Evolutionary conservation across 495 filamentous ascomycete species (phyloP), one percentile per base, ranked within the genome.

Genomic region (Cryomyces antarcticus): DNA sequence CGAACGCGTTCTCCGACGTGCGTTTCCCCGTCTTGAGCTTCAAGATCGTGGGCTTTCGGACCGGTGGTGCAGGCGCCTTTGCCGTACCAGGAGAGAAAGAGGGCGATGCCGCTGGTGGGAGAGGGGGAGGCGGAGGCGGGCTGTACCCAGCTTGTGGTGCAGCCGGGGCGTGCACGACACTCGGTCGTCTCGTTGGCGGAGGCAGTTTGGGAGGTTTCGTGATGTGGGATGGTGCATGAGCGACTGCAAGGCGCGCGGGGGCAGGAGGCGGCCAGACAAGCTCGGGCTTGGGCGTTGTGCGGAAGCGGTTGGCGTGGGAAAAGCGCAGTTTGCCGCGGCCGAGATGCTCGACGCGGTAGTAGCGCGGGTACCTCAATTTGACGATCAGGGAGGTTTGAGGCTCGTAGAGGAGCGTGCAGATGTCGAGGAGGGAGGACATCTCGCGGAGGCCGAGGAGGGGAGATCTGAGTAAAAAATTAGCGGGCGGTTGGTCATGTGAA

Each of bases 341-440:
- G 24, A 71, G 42, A 44, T 86, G 67, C 41, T 68, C 59, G 39
- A 71, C 75, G 38, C 59, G 70, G 74, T 80, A 92, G 58, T 73
- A 77, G 7, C 71, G 72, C 29, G 84, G 85, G 41, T 75, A 75
- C 43, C 71, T 71, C 43, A 95, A 51, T 2, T 59, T 66, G 10
- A 92, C 58, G 28, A 71, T 55, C 35, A 81, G 64, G 4, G 71
- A 73, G 17, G 71, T 69, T 3, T 75, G 64, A 0, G 77, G 63
- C 9, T 78, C 72, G 47, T 82, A 89, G 43, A 97, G 63, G 27
- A 84, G 59, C 10, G 61, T 63, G 54, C 82, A 88, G 35, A 94
- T 64, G 47, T 92, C 82, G 13, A 80, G 62, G 3, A 95, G 61
- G 39, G 82, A 76, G n/a, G 68, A 64, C 30, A 87, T 68, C 53